phyloP scores from a whole-genome alignment of 2,329 filamentous ascomycete genomes.

The Aspergillus costaricaensis region DNA sequence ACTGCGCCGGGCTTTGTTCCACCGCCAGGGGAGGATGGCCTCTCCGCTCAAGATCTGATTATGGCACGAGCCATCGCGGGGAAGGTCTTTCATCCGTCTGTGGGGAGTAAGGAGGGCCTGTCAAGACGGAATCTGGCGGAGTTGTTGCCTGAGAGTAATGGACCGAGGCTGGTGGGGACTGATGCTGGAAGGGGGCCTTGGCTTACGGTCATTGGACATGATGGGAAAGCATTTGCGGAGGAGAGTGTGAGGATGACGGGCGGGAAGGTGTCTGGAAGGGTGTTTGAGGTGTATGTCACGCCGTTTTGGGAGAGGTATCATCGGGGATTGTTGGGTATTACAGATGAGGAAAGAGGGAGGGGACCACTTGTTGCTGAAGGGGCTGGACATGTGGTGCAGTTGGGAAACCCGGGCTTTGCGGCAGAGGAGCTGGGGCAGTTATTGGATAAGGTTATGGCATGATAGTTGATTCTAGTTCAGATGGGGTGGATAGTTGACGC shows the following conservation, averaged over 20 bases:
- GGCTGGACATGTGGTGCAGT: slow-evolving; percentile 60
- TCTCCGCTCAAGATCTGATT: slow-evolving; percentile 38
- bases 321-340: slow-evolving; percentile 51
- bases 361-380: slow-evolving; percentile 51
- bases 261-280: slow-evolving; percentile 31
- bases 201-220: slow-evolving; percentile 57
- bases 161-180: slow-evolving; percentile 44
- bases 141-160: slow-evolving; percentile 49
- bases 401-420: slow-evolving; percentile 54
- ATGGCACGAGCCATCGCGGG: slow-evolving; percentile 37
- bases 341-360: slow-evolving; percentile 40
- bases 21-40: slow-evolving; percentile 40
- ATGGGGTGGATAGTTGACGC: neutral
- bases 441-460: slow-evolving; percentile 16
- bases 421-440: slow-evolving; percentile 31
- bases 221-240: slow-evolving; percentile 54
- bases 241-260: slow-evolving; percentile 41
- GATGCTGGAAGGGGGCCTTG: slow-evolving; percentile 37
- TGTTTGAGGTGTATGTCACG: slow-evolving; percentile 56
- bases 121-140: slow-evolving; percentile 48
- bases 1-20: slow-evolving; percentile 51
- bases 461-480: neutral
- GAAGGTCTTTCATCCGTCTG: slow-evolving; percentile 52
- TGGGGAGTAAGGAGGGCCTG: slow-evolving; percentile 54
- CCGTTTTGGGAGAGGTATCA: slow-evolving; percentile 59